Conservation (phyloP, 257 asterid genomes). For the Knoxia roxburghii region DNA sequence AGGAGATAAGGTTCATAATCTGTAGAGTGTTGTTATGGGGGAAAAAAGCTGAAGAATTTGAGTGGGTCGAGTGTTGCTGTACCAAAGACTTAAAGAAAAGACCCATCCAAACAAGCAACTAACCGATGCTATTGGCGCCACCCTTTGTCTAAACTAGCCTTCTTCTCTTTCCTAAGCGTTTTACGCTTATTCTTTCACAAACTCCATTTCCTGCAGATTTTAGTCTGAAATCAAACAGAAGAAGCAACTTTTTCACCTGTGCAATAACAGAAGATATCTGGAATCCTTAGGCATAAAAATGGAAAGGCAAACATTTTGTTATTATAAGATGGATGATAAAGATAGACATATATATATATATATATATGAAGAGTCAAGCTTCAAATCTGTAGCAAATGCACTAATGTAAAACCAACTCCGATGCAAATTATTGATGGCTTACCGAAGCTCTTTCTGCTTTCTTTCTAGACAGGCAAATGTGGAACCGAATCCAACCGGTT, state of each 20-base stretch:
- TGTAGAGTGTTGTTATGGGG: too few relatives aligned
- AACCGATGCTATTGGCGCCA: background rate
- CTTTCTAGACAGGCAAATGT: background rate
- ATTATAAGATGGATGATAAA: too few relatives aligned
- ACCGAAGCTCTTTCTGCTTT: background rate
- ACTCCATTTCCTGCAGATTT: background rate
- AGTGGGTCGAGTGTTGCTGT: too few relatives aligned
- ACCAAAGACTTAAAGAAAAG: background rate
- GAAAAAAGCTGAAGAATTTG: too few relatives aligned
- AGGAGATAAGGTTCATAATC: too few relatives aligned
- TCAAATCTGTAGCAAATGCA: background rate
- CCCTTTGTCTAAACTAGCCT: background rate
- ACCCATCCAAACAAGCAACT: slow-evolving; percentile 1
- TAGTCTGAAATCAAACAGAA: background rate
- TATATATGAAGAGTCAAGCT: background rate
- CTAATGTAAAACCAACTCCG: background rate
- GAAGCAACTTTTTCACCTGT: background rate
- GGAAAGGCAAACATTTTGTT: too few relatives aligned
- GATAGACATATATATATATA: too few relatives aligned
- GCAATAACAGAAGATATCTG: too few relatives aligned
- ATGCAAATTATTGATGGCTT: background rate
- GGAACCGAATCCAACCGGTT: background rate
- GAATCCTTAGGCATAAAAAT: too few relatives aligned
- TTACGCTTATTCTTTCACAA: background rate
- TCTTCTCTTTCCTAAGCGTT: background rate